Evolutionary conservation across 1,139 yeast species (phyloP), one percentile per base, ranked within the genome.

Genomic region (Saccharomyces pastorianus): DNA sequence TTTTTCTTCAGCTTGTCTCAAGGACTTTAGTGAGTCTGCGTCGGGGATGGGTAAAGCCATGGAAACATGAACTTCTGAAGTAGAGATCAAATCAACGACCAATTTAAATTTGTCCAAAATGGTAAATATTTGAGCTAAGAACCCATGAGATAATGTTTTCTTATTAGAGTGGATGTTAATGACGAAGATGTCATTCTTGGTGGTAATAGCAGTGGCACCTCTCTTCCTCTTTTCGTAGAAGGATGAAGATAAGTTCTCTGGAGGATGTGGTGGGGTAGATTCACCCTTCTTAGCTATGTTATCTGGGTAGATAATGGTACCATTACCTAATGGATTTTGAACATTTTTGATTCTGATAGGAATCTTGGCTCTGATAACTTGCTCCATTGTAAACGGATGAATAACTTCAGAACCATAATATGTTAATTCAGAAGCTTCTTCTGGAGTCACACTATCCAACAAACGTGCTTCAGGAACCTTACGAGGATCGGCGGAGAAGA

Each of bases 341-440:
- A 93, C 99, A 71, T 93, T 93, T 72, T 93, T 93, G 65, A 93
- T 93, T 68, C 98, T 82, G 69, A 93, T 93, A 48, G 99, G 99
- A 64, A 93, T 93, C 68, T 86, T 88, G 11, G 98, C 98, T 62
- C 84, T 84, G 63, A 93, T 93, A 55, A 91, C 99, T 74, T 93
- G 99, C 73, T 93, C 98, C 99, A 93, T 93, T 38, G 99, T 93
- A 76, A 93, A 93, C 1, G 99, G 99, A 68, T 93, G 99, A 62
- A 93, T 93, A 59, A 93, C 99, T 73, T 93, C 99, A 5, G 96
- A 86, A 34, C 99, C 99, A 68, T 93, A 93, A 72, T 93, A 93
- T 0, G 99, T 93, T 71, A 93, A 80, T 73, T 93, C 99, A 0
- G 98, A 95, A 2, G 99, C 99, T 74, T 93, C 99, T 68, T 93